Evolutionary conservation across 2,329 filamentous ascomycete species (phyloP).

Genomic region (Fusarium sarcochroum): DNA sequence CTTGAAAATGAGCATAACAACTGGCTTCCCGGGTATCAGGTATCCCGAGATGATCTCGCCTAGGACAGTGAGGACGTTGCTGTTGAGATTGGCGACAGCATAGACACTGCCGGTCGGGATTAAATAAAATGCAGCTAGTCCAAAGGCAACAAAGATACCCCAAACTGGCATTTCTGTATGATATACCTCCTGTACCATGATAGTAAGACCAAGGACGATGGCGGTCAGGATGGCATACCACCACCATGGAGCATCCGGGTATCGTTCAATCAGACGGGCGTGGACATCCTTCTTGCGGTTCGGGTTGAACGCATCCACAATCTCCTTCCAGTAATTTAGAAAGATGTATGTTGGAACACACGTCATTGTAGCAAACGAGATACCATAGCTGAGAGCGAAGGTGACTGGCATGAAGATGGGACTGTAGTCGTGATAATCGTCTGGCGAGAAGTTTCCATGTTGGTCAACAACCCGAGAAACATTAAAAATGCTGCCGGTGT

Average conservation of each 20-base stretch:
- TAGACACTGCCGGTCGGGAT: not conserved
- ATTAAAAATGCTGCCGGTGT: not conserved
- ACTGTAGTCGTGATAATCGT: not conserved
- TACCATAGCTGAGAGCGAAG: constrained; percentile 1
- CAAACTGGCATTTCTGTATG: constrained; percentile 10
- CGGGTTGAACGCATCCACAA: not conserved
- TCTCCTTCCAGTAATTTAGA: constrained; percentile 8
- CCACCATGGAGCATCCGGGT: not conserved
- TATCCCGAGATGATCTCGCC: constrained; percentile 7
- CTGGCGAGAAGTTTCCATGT: not conserved
- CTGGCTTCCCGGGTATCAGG: not conserved
- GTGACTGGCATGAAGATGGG: constrained; percentile 1
- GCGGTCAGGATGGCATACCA: constrained; percentile 1
- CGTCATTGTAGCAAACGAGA: constrained; percentile 8
- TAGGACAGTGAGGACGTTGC: not conserved
- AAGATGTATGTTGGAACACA: constrained; percentile 9
- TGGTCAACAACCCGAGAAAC: not conserved
- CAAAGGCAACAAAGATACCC: constrained; percentile 1
- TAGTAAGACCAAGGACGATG: not conserved
- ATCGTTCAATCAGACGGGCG: constrained; percentile 3
- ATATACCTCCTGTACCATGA: constrained; percentile 9
- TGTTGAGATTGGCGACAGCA: constrained; percentile 3
- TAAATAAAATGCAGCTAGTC: not conserved
- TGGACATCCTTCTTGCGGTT: constrained; percentile 3
- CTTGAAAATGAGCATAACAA: constrained; percentile 10